Conservation (phyloP, 1,284 basidiomycete species). For the Sporisorium sorghi region DNA sequence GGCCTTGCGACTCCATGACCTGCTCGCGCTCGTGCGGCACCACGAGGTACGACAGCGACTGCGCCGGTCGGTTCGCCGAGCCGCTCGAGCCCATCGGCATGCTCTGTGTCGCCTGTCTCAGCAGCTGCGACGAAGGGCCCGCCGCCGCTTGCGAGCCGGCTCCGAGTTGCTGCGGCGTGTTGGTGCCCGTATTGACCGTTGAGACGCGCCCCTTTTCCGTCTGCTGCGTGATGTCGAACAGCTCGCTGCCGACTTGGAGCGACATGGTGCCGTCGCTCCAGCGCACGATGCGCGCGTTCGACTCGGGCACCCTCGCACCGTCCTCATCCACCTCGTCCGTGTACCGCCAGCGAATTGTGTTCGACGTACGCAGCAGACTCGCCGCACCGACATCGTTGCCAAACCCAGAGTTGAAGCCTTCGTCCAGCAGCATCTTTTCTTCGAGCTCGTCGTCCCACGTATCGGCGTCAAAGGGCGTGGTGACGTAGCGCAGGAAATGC, state of each 20-base stretch:
- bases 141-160: conserved; percentile 30
- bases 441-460: conserved; percentile 60
- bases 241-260: conserved; percentile 84
- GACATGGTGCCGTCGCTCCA: conserved; percentile 92
- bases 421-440: conserved; percentile 49
- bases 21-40: conserved; percentile 87
- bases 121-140: conserved; percentile 35
- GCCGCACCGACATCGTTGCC: conserved; percentile 68
- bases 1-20: conserved; percentile 84
- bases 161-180: conserved; percentile 36
- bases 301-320: conserved; percentile 80
- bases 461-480: conserved; percentile 55
- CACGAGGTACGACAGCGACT: conserved; percentile 78
- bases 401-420: conserved; percentile 73
- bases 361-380: conserved; percentile 79
- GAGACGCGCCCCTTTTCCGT: conserved; percentile 51
- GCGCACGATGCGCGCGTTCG: conserved; percentile 85
- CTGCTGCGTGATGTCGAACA: conserved; percentile 79
- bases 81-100: conserved; percentile 53
- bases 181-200: conserved; percentile 42
- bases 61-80: conserved; percentile 43
- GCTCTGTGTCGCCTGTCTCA: conserved; percentile 45
- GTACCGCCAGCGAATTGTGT: conserved; percentile 92
- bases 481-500: conserved; percentile 63
- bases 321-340: conserved; percentile 74